Percentiles rank a stretch among this genome's conserved stretches.
Evolutionary conservation across 768 basidiomycete genomes (phyloP).

Genomic region (Lactarius pseudohatsudake): DNA sequence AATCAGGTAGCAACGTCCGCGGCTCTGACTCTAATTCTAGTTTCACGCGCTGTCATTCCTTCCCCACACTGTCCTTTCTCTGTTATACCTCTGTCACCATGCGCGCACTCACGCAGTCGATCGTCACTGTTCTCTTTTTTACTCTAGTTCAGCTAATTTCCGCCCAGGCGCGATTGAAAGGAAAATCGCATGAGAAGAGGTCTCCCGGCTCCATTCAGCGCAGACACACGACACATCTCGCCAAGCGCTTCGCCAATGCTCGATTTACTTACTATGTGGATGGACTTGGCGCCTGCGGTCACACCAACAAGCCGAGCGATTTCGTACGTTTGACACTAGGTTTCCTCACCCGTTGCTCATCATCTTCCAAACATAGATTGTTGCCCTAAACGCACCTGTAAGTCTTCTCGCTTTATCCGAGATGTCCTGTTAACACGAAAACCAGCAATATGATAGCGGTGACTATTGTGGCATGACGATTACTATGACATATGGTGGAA

Average conservation of each 20-base stretch:
- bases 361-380: constrained; percentile 42
- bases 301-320: constrained; percentile 40
- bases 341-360: constrained; percentile 4
- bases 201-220: not conserved
- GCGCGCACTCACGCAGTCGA: not conserved
- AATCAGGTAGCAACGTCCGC: too few species aligned
- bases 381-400: constrained; percentile 45
- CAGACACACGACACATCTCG: not conserved
- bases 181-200: not conserved
- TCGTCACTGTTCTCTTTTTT: not conserved
- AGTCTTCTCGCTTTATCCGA: not conserved
- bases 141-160: not conserved
- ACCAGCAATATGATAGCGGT: constrained; percentile 33
- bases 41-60: not conserved
- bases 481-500: constrained; percentile 39
- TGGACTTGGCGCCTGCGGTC: constrained; percentile 58
- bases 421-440: not conserved
- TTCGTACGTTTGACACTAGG: constrained; percentile 40
- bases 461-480: constrained; percentile 38
- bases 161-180: not conserved
- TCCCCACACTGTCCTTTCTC: not conserved
- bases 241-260: constrained; percentile 41
- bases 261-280: constrained; percentile 58
- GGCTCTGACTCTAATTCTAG: too few species aligned
- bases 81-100: not conserved